These are phyloP conservation scores for Naumovozyma castellii DNA, from an alignment of 805 yeast genomes.

Conservation along the genomic window DNA sequence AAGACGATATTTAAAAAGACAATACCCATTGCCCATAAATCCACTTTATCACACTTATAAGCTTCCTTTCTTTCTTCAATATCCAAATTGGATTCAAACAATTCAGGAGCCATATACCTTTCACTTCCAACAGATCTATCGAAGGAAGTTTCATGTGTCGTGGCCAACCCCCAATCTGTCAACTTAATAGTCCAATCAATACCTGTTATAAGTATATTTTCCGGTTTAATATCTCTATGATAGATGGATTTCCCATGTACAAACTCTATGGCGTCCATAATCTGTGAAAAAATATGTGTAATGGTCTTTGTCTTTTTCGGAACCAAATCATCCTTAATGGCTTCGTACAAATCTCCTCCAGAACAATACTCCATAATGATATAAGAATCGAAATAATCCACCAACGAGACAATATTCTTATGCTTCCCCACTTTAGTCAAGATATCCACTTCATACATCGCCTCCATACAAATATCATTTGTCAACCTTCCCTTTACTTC, in stretches of 20 bases:
- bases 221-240: constrained; percentile 76
- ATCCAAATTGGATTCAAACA: constrained; percentile 47
- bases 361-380: constrained; percentile 75
- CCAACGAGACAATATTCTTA: constrained; percentile 47
- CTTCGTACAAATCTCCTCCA: constrained; percentile 79
- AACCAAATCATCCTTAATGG: constrained; percentile 51
- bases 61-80: constrained; percentile 36
- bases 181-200: constrained; percentile 48
- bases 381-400: constrained; percentile 59
- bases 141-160: constrained; percentile 40
- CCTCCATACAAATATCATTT: constrained; percentile 44
- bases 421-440: constrained; percentile 53
- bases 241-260: constrained; percentile 66
- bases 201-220: constrained; percentile 53
- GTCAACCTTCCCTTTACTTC: constrained; percentile 27
- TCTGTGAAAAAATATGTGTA: constrained; percentile 48
- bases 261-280: constrained; percentile 66
- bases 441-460: constrained; percentile 58
- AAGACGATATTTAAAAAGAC: constrained; percentile 77
- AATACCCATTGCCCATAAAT: constrained; percentile 84
- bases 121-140: constrained; percentile 86
- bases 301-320: constrained; percentile 42
- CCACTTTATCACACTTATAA: constrained; percentile 75
- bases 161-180: constrained; percentile 71
- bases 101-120: constrained; percentile 91